Base-by-base conservation (phyloP, 352 stramenopile species). In the Phytophthora crassamura region DNA sequence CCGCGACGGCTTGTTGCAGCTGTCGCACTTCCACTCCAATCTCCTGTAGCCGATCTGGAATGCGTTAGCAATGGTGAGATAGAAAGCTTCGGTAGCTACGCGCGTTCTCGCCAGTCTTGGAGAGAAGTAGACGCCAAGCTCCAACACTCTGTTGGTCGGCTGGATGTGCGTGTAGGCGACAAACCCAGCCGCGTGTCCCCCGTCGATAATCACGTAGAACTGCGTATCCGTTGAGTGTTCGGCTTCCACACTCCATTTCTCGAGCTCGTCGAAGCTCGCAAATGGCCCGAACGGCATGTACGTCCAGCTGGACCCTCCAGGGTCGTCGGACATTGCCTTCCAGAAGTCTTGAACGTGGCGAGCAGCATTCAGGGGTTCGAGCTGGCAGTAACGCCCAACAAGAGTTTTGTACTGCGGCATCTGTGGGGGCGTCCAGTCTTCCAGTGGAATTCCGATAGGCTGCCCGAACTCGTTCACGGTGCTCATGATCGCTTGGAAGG, bases 261-360 rank as follows among this genome's bases (percentile, higher is more conserved):
- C 36, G 38, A 72, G 63, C 12, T 66, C 63, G 6, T 11, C 15
- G 8, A 63, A 58, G 20, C 7, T 63, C 22, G 41, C 5, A 33
- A 67, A 72, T 16, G 56, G 64, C 1, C 57, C 64, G 20, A 61
- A 50, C 35, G 33, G n/a, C 56, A 72, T 52, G 50, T 72, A 72
- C 12, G 64, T 72, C 56, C 50, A 72, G 25, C 38, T 47, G 18
- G 64, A 14, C 7, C 30, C 64, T 20, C 28, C 58, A 8, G 40
- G 43, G 36, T 72, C 61, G 22, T 69, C 45, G 14, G 18, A 35
- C 18, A 67, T 28, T 15, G 64, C 64, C 1, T 41, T 49, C 64
- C 56, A 72, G 20, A 63, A 41, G 15, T 67, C 25, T 42, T 48
- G 51, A 25, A 49, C 56, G 16, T 72, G 56, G 36, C 33, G 49